Base-by-base conservation (phyloP, 371 early-diverging fungal genomes). In the Mucor piriformis region DNA sequence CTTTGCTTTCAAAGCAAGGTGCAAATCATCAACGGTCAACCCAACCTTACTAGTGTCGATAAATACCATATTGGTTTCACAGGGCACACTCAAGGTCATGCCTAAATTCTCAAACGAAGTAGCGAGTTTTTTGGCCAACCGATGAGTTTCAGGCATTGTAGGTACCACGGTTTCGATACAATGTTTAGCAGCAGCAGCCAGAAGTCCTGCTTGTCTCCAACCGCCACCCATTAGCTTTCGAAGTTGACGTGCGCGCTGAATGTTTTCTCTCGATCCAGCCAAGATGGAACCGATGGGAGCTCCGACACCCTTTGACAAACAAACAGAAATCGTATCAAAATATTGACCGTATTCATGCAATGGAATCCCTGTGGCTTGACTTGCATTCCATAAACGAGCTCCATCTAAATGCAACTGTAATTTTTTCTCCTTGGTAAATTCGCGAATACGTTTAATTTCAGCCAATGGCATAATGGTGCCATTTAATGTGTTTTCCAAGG, bases 41-140 rank as follows among this genome's bases (percentile, higher is more conserved):
- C 82, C 79, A 4, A 70, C 61, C 0, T 74, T 59, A 2, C 77
- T 59, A 8, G 73, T 67, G 49, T 88, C 88, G 6, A 90, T 55
- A 73, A 89, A 89, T 8, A 95, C 74, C 92, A 95, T 95, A 71
- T 95, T 96, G 13, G 96, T 95, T 3, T 94, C 88, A n/a, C 85
- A 84, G 1, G 88, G 88, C 5, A 81, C 54, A 10, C 65, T 74
- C 15, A 92, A 62, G 2, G 16, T 21, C 55, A 90, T 83, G 1
- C 93, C 93, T 25, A 87, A 54, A 6, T 55, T 53, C 16, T 63
- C 40, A 18, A 95, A 77, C 2, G 70, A 76, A 4, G 74, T 56
- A 10, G 90, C 89, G 37, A 96, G 74, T 21, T 64, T 54, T 25
- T 56, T 61, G 10, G 96, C 88, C 18, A 76, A 70, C 18, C 35